A percentile compares a stretch with the other conserved stretches of the same genome.
These are phyloP conservation scores for Pyrenochaeta sp. DNA, from an alignment of 2,329 filamentous ascomycete genomes.

Conservation along the genomic window DNA sequence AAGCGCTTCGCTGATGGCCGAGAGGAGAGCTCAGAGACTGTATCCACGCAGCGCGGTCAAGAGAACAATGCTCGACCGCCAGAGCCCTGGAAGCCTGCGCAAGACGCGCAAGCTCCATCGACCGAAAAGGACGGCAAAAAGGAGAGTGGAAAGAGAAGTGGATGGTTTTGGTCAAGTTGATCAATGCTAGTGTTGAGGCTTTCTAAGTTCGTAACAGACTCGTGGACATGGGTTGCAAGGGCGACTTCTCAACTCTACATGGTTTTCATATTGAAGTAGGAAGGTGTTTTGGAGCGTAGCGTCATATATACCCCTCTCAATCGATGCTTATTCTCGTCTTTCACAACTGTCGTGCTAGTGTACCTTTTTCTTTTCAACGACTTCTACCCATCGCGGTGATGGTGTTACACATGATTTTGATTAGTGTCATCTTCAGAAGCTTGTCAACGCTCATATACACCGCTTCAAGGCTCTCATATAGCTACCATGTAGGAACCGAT, in stretches of 20 bases:
- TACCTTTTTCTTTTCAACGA: no score
- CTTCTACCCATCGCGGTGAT: no score
- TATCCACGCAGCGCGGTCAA: slow-evolving; percentile 54
- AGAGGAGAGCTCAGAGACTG: slow-evolving; percentile 66
- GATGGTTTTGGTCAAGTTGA: slow-evolving; percentile 47
- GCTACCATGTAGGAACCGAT: no score
- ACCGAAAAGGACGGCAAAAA: slow-evolving; percentile 7
- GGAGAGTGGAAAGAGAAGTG: slow-evolving; percentile 27
- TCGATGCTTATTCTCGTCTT: background rate
- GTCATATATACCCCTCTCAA: slow-evolving; percentile 3
- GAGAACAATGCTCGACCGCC: slow-evolving; percentile 12
- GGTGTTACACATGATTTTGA: no score
- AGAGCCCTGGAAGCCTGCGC: slow-evolving; percentile 21
- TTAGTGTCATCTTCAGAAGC: no score
- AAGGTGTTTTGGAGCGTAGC: background rate
- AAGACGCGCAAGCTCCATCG: slow-evolving; percentile 13
- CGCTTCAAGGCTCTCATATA: no score
- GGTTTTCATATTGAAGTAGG: background rate
- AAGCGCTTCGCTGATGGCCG: slow-evolving; percentile 67
- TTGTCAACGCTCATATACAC: no score
- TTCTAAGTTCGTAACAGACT: background rate
- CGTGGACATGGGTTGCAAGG: no score
- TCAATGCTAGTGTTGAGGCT: background rate
- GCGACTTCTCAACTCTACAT: background rate
- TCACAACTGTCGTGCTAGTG: background rate